These are phyloP conservation scores for Penicillium concentricum DNA, from an alignment of 2,329 filamentous ascomycete species.

Conservation along the genomic window DNA sequence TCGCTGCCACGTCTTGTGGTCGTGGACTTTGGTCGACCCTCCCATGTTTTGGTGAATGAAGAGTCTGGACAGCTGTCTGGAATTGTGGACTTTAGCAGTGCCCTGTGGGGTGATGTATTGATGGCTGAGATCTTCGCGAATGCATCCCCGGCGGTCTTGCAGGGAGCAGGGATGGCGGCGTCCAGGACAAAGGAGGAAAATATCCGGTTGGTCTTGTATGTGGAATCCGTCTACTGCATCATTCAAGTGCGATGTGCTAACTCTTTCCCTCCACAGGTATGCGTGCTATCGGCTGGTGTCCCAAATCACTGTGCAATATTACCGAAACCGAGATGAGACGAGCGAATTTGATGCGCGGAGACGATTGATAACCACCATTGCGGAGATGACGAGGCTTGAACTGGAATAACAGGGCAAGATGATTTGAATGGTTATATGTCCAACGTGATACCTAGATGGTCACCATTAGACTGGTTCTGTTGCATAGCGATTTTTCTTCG, in stretches of 20 bases:
- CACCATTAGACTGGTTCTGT: neutral
- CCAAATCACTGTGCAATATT: constrained; percentile 40
- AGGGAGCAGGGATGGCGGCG: constrained; percentile 35
- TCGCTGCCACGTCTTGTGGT: constrained; percentile 53
- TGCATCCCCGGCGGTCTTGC: constrained; percentile 35
- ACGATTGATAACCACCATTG: constrained; percentile 32
- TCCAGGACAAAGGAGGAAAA: constrained; percentile 24
- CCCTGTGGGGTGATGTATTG: constrained; percentile 57
- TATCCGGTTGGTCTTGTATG: constrained; percentile 38
- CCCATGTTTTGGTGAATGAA: constrained; percentile 54
- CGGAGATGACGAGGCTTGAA: constrained; percentile 28
- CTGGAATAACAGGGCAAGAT: constrained; percentile 1
- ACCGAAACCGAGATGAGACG: constrained; percentile 36
- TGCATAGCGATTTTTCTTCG: constrained; percentile 1
- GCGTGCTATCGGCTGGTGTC: constrained; percentile 40
- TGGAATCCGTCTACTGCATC: neutral
- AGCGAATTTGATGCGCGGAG: constrained; percentile 40
- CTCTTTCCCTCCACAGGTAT: constrained; percentile 29
- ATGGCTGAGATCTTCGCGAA: constrained; percentile 52
- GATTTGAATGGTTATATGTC: constrained; percentile 2
- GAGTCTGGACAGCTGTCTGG: constrained; percentile 50
- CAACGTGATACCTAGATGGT: neutral
- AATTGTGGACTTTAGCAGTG: constrained; percentile 53
- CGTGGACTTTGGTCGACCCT: constrained; percentile 48
- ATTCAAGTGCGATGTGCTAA: too few relatives aligned